Base-by-base conservation (phyloP, 2,329 filamentous ascomycete genomes). In the Atkinsonella hypoxylon region DNA sequence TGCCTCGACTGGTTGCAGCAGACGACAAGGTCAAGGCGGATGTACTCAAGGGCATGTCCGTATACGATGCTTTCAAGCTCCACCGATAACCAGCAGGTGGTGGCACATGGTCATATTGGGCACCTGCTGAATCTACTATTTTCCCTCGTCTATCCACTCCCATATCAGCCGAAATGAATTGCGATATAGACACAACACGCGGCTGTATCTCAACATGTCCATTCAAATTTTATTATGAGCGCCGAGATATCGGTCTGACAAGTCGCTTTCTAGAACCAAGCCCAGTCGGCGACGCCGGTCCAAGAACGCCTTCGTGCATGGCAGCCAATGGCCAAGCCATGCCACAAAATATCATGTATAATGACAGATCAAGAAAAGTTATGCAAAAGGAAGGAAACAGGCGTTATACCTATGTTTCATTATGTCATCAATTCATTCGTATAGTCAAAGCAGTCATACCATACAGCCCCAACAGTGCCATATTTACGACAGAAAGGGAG, bases 21-120 rank as follows among this genome's bases (percentile, higher is more conserved):
- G 81, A 85, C 62, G 74, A 78, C 47, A 73, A 72, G 61, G 79
- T 82, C n/a, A 81, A 78, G 62, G 71, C 74, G 45, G 83, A 84
- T 56, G 82, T 89, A n/a, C 63, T 72, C 45, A 67, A 70, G 38
- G 84, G 85, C 9, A 71, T 76, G 59, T 77, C 72, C 18, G 80
- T 87, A 17, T 72, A 76, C 50, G 82, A 86, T 54, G 81, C 83
- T 2, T 87, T 89, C 59, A 74, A 75, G 62, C 75, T 70, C 51
- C 77, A 83, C 55, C 67, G 77, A 40, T 51, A 49, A 41, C 13
- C 11, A 32, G 12, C 3, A 2, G 17, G 3, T 5, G 31, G 12
- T 18, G 20, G 22, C n/a, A 6, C 26, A 15, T 10, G 7, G 32
- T 36, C 1, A 3, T 12, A 36, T 36, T 36, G 34, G 34, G 34